A percentile compares a stretch with the other conserved stretches of the same genome.
These are phyloP conservation scores for Arctostaphylos glauca DNA, from an alignment of 148 eudicot species.

Conservation along the genomic window DNA sequence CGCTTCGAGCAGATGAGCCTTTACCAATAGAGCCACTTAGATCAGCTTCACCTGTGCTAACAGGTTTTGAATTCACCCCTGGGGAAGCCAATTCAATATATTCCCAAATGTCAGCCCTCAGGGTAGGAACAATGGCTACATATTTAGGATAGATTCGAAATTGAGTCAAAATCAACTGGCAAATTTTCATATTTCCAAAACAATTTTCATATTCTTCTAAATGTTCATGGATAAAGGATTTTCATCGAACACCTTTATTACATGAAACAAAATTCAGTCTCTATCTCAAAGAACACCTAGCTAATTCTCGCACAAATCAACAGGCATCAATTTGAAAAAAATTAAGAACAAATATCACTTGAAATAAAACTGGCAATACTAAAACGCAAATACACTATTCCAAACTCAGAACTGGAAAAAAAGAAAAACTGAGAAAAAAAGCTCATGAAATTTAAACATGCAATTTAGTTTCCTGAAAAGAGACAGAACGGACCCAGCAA, in stretches of 20 bases:
- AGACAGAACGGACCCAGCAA: not conserved
- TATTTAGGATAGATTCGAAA: not conserved
- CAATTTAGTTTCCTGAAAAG: not conserved
- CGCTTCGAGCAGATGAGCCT: constrained; percentile 57
- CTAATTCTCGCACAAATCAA: not conserved
- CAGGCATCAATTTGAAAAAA: not conserved
- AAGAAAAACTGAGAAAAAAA: not conserved
- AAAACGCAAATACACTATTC: not conserved
- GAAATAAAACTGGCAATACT: not conserved
- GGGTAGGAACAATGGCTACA: not conserved
- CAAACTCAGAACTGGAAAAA: not conserved
- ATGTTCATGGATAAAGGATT: not conserved
- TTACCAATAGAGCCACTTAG: constrained; percentile 42
- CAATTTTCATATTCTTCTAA: not conserved
- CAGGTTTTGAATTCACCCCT: constrained; percentile 54
- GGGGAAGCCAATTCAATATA: constrained; percentile 19
- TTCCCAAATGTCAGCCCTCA: not conserved
- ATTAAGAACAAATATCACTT: not conserved
- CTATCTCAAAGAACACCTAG: too few species aligned
- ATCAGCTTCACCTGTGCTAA: constrained; percentile 46
- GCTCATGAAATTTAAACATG: not conserved
- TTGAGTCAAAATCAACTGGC: not conserved
- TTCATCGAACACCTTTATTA: not conserved
- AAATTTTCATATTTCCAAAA: not conserved
- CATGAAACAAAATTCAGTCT: too few species aligned